Base-by-base conservation (phyloP, 2,329 filamentous ascomycete genomes). In the Fusarium nygamai region DNA sequence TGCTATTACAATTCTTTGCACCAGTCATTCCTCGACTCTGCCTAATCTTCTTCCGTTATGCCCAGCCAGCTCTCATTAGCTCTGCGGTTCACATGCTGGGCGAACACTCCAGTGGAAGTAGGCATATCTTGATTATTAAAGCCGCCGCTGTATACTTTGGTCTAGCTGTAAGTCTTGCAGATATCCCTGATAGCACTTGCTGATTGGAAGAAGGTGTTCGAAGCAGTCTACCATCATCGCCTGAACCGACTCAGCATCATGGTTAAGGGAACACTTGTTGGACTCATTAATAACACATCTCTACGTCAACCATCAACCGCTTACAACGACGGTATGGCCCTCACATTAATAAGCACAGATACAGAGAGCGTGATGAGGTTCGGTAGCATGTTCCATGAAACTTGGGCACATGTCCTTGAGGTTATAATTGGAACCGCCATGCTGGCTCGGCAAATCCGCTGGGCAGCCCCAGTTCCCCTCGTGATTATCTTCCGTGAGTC, bases 81-180 rank as follows among this genome's bases (percentile, higher is more conserved):
- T 50, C 57, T 24, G 43, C 24, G 2, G 14, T 60, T n/a, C 43
- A n/a, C 4, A 38, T 4, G 5, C 43, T 60, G 3, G 9, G 43
- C 3, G 12, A 11, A 8, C 10, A 31, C 3, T 38, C 41, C 1
- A 2, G 8, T 1, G 38, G 6, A 3, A 3, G 4, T 16, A 24
- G 38, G 17, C 4, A 16, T 6, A 19, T 38, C 4, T 3, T 50
- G 10, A 50, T 60, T 4, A 1, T 31, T 0, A 29, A 57, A 14
- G 38, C 27, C 8, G 22, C 38, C 3, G 5, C 6, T 3, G 20
- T 50, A 1, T 60, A 60, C 20, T 22, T n/a, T 3, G 57, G 57
- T 2, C 2, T 60, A 29, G 57, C 43, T n/a, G n/a, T n/a, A n/a
- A n/a, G n/a, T n/a, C n/a, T n/a, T n/a, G n/a, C n/a, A n/a, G n/a